A percentile compares a stretch with the other conserved stretches of the same genome.
Conservation (phyloP, 1,284 basidiomycete genomes). For the Psilocybe mexicana region DNA sequence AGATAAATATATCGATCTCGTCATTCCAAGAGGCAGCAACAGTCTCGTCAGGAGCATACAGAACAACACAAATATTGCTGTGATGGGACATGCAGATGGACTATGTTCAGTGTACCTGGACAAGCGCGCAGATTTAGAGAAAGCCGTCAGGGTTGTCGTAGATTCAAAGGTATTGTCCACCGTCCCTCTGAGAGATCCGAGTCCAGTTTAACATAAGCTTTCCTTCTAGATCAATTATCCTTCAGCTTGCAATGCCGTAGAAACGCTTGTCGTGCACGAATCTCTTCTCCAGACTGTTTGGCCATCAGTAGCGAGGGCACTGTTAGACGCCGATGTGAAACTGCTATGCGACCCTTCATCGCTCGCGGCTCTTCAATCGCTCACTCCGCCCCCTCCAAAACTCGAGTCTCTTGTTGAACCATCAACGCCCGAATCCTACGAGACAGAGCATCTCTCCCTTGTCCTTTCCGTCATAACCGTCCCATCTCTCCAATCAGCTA, state of each 20-base stretch:
- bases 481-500: slow-evolving; percentile 71
- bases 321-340: slow-evolving; percentile 71
- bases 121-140: slow-evolving; percentile 74
- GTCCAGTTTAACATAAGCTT: slow-evolving; percentile 2
- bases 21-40: slow-evolving; percentile 96
- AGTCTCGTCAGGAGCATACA: slow-evolving; percentile 89
- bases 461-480: slow-evolving; percentile 81
- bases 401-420: slow-evolving; percentile 50
- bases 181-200: background rate
- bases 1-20: slow-evolving; percentile 94
- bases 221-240: slow-evolving; percentile 86
- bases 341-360: slow-evolving; percentile 79
- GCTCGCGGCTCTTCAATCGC: slow-evolving; percentile 48
- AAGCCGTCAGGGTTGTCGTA: slow-evolving; percentile 79
- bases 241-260: slow-evolving; percentile 93
- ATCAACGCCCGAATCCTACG: slow-evolving; percentile 68
- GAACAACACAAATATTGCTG: slow-evolving; percentile 88
- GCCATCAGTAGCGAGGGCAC: slow-evolving; percentile 75
- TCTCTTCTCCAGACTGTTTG: slow-evolving; percentile 72
- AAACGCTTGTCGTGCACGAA: slow-evolving; percentile 88
- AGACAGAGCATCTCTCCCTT: slow-evolving; percentile 87
- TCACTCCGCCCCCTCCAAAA: slow-evolving; percentile 35
- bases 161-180: slow-evolving; percentile 82
- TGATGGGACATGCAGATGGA: slow-evolving; percentile 99
- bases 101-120: slow-evolving; percentile 91